These are phyloP conservation scores for Endoconidiophora laricicola DNA, from an alignment of 2,329 filamentous ascomycete species.

Conservation along the genomic window DNA sequence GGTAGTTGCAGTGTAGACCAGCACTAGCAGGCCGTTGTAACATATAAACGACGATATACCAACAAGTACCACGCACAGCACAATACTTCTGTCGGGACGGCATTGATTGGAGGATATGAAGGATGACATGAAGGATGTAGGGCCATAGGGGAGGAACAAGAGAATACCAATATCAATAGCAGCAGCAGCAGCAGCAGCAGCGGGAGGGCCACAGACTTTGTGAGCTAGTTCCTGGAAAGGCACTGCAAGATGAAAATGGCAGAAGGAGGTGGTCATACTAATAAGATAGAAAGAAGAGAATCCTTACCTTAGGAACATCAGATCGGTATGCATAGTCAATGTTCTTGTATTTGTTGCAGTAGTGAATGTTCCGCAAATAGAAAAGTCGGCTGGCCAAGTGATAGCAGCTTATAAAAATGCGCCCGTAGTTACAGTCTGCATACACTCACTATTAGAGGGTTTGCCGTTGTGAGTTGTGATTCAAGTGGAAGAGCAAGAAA, in stretches of 20 bases:
- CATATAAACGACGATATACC: too few species aligned
- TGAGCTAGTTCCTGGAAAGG: background rate
- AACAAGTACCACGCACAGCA: too few species aligned
- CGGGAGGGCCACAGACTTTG: background rate
- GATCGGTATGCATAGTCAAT: constrained; percentile 2
- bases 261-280: background rate
- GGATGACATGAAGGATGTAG: background rate
- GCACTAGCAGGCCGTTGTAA: too few species aligned
- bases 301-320: constrained; percentile 4
- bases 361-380: too few species aligned
- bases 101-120: background rate
- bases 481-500: too few species aligned
- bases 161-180: too few species aligned
- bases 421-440: background rate
- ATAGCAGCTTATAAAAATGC: too few species aligned
- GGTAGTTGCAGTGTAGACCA: too few species aligned
- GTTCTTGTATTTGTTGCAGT: too few species aligned
- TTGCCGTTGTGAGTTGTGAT: background rate
- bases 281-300: background rate
- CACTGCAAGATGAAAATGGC: background rate
- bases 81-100: too few species aligned
- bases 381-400: too few species aligned
- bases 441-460: background rate
- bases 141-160: too few species aligned
- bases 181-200: background rate